A percentile compares a stretch with the other conserved stretches of the same genome.
Conservation (phyloP, 345 rosid species). For the Carallia brachiata region DNA sequence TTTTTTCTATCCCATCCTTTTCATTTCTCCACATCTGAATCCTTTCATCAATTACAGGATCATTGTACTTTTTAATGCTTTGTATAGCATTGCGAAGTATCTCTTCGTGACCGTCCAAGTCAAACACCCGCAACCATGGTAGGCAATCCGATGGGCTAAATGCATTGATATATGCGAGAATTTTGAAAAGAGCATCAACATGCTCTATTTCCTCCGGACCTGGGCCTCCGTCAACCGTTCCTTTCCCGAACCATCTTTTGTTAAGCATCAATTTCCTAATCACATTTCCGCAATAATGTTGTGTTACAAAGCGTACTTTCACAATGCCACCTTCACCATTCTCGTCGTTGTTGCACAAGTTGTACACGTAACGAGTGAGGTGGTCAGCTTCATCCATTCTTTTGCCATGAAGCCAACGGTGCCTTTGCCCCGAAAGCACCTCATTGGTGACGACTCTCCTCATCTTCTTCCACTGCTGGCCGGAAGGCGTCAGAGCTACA, state of each 20-base stretch:
- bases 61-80: constrained; percentile 40
- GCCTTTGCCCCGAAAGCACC: constrained; percentile 37
- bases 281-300: constrained; percentile 48
- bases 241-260: constrained; percentile 29
- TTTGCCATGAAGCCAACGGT: constrained; percentile 35
- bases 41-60: constrained; percentile 48
- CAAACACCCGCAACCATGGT: constrained; percentile 42
- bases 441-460: constrained; percentile 35
- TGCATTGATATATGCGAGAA: constrained; percentile 29
- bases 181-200: neutral
- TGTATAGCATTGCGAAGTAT: constrained; percentile 20
- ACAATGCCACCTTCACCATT: constrained; percentile 25
- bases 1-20: constrained; percentile 17
- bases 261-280: constrained; percentile 38
- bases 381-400: constrained; percentile 45
- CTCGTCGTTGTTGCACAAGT: neutral
- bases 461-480: constrained; percentile 53
- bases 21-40: constrained; percentile 10
- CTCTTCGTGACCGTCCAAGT: constrained; percentile 55
- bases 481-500: constrained; percentile 28
- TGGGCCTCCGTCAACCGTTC: no score
- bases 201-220: no score
- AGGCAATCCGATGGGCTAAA: constrained; percentile 53
- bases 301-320: constrained; percentile 28
- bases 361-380: constrained; percentile 12